Evolutionary conservation across 2,329 filamentous ascomycete species (phyloP).

Genomic region (Pezicula carpinea): DNA sequence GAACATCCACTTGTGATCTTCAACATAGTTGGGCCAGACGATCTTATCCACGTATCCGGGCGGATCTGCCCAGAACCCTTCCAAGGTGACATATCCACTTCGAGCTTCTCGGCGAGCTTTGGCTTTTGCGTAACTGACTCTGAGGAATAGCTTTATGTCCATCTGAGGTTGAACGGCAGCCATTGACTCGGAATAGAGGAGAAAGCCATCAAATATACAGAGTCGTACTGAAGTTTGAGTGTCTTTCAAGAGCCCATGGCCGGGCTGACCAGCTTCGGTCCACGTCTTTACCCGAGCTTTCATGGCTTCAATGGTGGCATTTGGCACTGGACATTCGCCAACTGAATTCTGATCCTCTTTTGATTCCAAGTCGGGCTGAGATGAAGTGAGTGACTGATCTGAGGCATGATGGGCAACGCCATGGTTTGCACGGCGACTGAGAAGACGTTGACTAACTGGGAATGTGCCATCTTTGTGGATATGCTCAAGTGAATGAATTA

Average conservation of each 20-base stretch:
- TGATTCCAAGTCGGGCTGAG: slow-evolving; percentile 45
- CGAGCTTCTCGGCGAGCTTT: slow-evolving; percentile 63
- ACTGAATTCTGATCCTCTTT: slow-evolving; percentile 61
- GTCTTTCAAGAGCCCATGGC: slow-evolving; percentile 32
- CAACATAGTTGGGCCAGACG: slow-evolving; percentile 93
- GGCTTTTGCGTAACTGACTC: slow-evolving; percentile 59
- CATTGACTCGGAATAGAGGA: slow-evolving; percentile 65
- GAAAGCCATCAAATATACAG: slow-evolving; percentile 82
- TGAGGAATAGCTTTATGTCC: slow-evolving; percentile 74
- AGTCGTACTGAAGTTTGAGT: slow-evolving; percentile 33
- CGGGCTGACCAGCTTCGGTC: slow-evolving; percentile 39
- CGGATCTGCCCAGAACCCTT: slow-evolving; percentile 95
- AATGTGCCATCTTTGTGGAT: slow-evolving; percentile 65
- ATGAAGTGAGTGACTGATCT: slow-evolving; percentile 20
- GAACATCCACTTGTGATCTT: slow-evolving; percentile 79
- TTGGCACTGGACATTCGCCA: slow-evolving; percentile 48
- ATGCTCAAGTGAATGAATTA: slow-evolving; percentile 63
- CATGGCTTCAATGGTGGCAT: slow-evolving; percentile 40
- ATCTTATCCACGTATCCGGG: slow-evolving; percentile 90
- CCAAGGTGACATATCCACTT: slow-evolving; percentile 72
- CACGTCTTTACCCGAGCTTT: slow-evolving; percentile 44
- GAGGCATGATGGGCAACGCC: slow-evolving; percentile 21
- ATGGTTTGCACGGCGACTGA: slow-evolving; percentile 25
- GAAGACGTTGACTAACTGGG: slow-evolving; percentile 44
- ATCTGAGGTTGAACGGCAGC: slow-evolving; percentile 51